A percentile compares a stretch with the other conserved stretches of the same genome.
Conservation (phyloP, 495 filamentous ascomycete genomes). For the Entonaema liquescens region DNA sequence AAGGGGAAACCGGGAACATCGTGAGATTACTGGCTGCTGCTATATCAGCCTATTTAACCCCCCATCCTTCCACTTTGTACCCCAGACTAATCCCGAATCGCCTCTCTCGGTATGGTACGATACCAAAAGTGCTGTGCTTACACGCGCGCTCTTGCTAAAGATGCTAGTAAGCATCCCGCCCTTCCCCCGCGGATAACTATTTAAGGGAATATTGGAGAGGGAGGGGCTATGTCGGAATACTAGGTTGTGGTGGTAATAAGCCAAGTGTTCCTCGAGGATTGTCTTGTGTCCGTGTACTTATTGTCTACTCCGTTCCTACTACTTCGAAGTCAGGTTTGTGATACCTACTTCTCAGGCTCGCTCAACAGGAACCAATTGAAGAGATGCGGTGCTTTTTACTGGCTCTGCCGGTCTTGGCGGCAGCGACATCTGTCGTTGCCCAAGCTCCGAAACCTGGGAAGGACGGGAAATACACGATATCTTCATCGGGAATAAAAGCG, state of each 20-base stretch:
- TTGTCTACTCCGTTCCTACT: constrained; percentile 2
- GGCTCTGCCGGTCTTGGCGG: constrained; percentile 36
- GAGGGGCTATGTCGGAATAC: constrained; percentile 21
- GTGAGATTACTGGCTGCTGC: constrained; percentile 34
- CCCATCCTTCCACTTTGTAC: constrained; percentile 28
- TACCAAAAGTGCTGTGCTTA: constrained; percentile 24
- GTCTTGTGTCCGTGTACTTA: constrained; percentile 24
- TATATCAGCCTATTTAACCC: constrained; percentile 42
- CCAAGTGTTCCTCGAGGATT: constrained; percentile 32
- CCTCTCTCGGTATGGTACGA: constrained; percentile 42
- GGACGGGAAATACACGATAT: constrained; percentile 56
- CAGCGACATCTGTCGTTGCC: constrained; percentile 36
- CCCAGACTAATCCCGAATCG: constrained; percentile 39
- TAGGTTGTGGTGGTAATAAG: constrained; percentile 39
- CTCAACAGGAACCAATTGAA: constrained; percentile 29
- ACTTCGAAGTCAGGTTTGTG: constrained; percentile 20
- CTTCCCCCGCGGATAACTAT: constrained; percentile 22
- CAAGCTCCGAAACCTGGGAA: constrained; percentile 36
- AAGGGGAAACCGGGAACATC: constrained; percentile 26
- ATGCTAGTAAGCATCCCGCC: constrained; percentile 22
- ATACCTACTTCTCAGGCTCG: constrained; percentile 24
- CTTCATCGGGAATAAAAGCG: constrained; percentile 60
- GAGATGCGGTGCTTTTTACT: constrained; percentile 41
- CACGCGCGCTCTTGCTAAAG: constrained; percentile 13
- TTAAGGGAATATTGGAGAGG: constrained; percentile 22